Evolutionary conservation across 345 rosid genomes (phyloP).

Genomic region (Arabidopsis thaliana): TAIR10.1 NC_003070.9:21026501-21027000

Average conservation of each 20-base stretch:
- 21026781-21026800: slow-evolving; percentile 96
- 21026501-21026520: slow-evolving; percentile 53
- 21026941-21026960: slow-evolving; percentile 88
- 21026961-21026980: slow-evolving; percentile 92
- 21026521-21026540: slow-evolving; percentile 82
- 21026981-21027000: slow-evolving; percentile 94
- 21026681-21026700: slow-evolving; percentile 7
- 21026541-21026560: slow-evolving; percentile 83
- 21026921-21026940: slow-evolving; percentile 98
- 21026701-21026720: slow-evolving; percentile 5
- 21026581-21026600: slow-evolving; percentile 98
- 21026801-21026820: slow-evolving; percentile 72
- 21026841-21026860: slow-evolving; percentile 13
- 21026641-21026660: slow-evolving; percentile 72
- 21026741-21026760: slow-evolving; percentile 75
- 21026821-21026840: slow-evolving; percentile 4
- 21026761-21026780: slow-evolving; percentile 83
- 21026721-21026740: slow-evolving; percentile 71
- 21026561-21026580: slow-evolving; percentile 90
- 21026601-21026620: slow-evolving; percentile 92
- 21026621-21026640: slow-evolving; percentile 97
- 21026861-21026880: slow-evolving; percentile 11
- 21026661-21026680: slow-evolving; percentile 30
- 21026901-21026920: slow-evolving; percentile 6
- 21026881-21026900: not conserved